Percentiles rank a stretch among this genome's conserved stretches.
These are phyloP conservation scores for Rubroshorea leprosula DNA, from an alignment of 345 rosid genomes.

Conservation along the genomic window DNA sequence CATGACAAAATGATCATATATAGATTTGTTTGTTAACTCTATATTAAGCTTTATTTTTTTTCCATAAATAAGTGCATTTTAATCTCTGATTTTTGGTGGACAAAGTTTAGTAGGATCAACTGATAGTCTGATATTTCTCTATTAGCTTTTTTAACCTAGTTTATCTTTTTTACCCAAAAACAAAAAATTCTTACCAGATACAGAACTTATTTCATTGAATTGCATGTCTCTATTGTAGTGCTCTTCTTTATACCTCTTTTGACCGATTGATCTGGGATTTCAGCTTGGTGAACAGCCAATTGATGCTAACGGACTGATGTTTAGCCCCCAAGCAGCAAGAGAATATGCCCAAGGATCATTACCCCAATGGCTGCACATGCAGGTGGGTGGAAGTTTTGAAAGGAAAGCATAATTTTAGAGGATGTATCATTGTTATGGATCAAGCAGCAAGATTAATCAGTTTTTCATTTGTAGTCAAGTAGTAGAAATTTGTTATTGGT, in stretches of 20 bases:
- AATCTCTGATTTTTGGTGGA: too few species aligned
- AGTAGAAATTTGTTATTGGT: not conserved
- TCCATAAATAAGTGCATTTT: too few species aligned
- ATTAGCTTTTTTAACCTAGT: too few species aligned
- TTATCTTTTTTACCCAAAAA: too few species aligned
- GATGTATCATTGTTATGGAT: not conserved
- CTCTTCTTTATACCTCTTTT: not conserved
- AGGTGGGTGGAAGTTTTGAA: constrained; percentile 30
- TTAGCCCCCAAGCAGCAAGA: constrained; percentile 50
- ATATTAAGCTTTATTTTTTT: too few species aligned
- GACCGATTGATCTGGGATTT: constrained; percentile 13
- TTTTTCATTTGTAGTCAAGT: not conserved
- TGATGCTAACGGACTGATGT: constrained; percentile 52
- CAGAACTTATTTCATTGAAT: too few species aligned
- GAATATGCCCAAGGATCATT: constrained; percentile 53
- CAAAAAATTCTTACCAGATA: too few species aligned
- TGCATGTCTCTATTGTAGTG: too few species aligned
- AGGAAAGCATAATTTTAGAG: not conserved
- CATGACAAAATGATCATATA: too few species aligned
- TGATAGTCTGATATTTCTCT: too few species aligned
- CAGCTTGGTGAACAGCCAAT: constrained; percentile 49
- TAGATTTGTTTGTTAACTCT: too few species aligned
- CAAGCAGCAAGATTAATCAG: not conserved
- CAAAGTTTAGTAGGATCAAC: too few species aligned
- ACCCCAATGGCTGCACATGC: constrained; percentile 83